Percentiles rank a stretch among this genome's conserved stretches.
Evolutionary conservation across 306 rosid species (phyloP).

Genomic region (Lablab purpureus): DNA sequence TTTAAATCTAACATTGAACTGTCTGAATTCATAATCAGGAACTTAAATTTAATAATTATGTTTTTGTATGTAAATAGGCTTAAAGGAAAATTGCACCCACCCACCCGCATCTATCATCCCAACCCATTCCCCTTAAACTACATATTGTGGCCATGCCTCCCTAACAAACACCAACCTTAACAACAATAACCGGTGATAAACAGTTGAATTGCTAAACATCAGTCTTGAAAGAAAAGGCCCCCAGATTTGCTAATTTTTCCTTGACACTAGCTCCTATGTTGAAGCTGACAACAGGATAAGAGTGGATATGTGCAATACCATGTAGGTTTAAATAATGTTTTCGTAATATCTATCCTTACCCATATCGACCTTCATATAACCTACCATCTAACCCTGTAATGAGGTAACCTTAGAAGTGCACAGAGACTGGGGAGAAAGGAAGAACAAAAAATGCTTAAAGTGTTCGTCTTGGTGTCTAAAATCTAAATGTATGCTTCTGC

Average conservation of each 20-base stretch:
- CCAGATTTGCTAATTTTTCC: constrained; percentile 20
- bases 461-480: constrained; percentile 1
- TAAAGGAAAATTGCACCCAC: neutral
- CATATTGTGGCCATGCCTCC: neutral
- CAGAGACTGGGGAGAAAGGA: neutral
- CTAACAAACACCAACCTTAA: neutral
- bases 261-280: neutral
- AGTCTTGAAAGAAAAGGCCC: neutral
- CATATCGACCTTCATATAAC: constrained; percentile 1
- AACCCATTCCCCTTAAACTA: neutral
- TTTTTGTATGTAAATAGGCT: neutral
- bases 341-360: neutral
- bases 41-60: constrained; percentile 4
- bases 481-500: constrained; percentile 19
- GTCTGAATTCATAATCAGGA: constrained; percentile 4
- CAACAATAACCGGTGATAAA: neutral
- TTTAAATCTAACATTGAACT: constrained; percentile 4
- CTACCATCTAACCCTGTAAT: neutral
- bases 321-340: neutral
- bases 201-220: constrained; percentile 6
- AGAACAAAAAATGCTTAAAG: constrained; percentile 4
- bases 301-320: neutral
- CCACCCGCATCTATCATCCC: neutral
- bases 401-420: neutral
- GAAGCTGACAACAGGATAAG: neutral